phyloP scores from a whole-genome alignment of 768 basidiomycete genomes.

The Termitomyces titanicus region DNA sequence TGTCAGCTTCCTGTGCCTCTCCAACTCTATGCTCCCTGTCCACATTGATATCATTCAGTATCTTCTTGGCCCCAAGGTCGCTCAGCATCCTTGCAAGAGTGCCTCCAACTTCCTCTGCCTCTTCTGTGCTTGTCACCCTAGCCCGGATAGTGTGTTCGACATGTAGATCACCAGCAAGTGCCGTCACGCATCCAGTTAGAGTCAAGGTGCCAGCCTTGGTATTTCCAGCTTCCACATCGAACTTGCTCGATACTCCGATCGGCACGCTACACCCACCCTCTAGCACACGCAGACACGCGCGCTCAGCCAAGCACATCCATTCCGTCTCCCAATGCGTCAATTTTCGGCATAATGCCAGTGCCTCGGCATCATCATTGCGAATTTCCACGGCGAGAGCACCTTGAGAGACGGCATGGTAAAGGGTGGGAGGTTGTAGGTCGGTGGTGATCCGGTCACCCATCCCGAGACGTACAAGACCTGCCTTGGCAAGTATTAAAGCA shows the following conservation, averaged over 20 bases:
- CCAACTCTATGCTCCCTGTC: constrained; percentile 52
- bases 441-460: constrained; percentile 71
- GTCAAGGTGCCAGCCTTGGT: constrained; percentile 40
- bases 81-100: constrained; percentile 63
- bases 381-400: constrained; percentile 91
- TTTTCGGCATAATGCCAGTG: constrained; percentile 58
- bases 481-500: constrained; percentile 90
- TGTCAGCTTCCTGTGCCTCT: constrained; percentile 34
- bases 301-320: constrained; percentile 79
- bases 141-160: constrained; percentile 62
- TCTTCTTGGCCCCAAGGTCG: constrained; percentile 67
- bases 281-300: constrained; percentile 81
- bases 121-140: constrained; percentile 45
- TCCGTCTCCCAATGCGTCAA: constrained; percentile 77
- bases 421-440: constrained; percentile 67
- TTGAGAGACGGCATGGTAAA: constrained; percentile 91
- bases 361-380: constrained; percentile 57
- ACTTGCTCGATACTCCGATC: constrained; percentile 70
- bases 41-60: constrained; percentile 79
- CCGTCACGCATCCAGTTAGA: constrained; percentile 82
- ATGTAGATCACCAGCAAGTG: constrained; percentile 68
- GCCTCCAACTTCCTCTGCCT: constrained; percentile 69
- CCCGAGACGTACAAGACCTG: constrained; percentile 82
- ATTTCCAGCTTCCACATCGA: constrained; percentile 29
- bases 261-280: constrained; percentile 99